These are phyloP conservation scores for Trifolium pratense DNA, from an alignment of 306 rosid genomes.

Conservation along the genomic window DNA sequence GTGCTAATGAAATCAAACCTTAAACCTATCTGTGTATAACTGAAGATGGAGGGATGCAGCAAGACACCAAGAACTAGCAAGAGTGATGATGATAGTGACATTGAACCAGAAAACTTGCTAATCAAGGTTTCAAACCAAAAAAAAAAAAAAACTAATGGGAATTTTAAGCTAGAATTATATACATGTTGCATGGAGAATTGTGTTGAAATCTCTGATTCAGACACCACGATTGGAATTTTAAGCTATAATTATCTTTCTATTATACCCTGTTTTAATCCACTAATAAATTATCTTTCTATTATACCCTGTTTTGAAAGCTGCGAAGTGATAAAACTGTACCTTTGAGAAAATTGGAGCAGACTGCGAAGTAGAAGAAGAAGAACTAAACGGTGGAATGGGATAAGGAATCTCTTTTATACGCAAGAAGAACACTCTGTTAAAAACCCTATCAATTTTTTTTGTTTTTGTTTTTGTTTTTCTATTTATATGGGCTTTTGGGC, in stretches of 20 bases:
- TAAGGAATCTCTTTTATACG: slow-evolving; percentile 43
- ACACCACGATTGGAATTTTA: no score
- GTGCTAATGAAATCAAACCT: no score
- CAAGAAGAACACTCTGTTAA: not conserved
- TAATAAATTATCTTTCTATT: no score
- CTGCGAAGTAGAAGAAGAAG: slow-evolving; percentile 25
- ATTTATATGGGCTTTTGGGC: not conserved
- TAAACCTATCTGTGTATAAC: no score
- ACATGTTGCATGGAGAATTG: no score
- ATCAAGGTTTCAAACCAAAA: not conserved
- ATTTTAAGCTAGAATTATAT: no score
- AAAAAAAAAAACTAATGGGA: not conserved
- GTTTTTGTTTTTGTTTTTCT: not conserved
- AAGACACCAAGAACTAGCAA: no score
- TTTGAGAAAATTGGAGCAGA: not conserved
- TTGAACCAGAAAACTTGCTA: not conserved
- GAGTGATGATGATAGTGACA: not conserved
- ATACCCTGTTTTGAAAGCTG: not conserved
- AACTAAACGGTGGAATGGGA: not conserved
- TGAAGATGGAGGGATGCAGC: no score
- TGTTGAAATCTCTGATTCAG: no score
- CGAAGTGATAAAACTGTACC: slow-evolving; percentile 31
- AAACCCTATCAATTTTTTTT: slow-evolving; percentile 39
- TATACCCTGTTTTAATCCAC: no score
- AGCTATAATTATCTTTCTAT: no score